Evolutionary conservation across 257 asterid species (phyloP), one percentile per base, ranked within the genome.

Genomic region (Salvia hispanica): DNA sequence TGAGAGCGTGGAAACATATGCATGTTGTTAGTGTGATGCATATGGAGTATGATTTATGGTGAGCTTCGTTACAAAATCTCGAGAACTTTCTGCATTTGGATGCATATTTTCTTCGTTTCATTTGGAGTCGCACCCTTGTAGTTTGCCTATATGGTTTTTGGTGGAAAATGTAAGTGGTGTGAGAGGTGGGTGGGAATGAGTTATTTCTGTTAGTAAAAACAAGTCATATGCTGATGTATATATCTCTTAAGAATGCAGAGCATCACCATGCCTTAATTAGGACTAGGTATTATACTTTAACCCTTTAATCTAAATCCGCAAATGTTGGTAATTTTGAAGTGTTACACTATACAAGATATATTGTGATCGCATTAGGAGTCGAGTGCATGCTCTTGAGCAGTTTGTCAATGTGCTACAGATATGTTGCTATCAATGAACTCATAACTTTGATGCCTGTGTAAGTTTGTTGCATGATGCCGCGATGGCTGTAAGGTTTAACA

Each of bases 91-190:
- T 10, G 10, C 50, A 39, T 43, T 8, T 1, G 18, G 58, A 5
- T 64, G 64, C 42, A 1, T 25, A 25, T 25, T 25, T 25, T 25
- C 31, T 25, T 25, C 3, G 2, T 25, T 25, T 25, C 55, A 37
- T 43, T 31, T 40, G 67, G 43, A 11, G 16, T 39, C 8, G 4
- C 16, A 45, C 45, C 16, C 13, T 21, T 10, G 8, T 52, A 2
- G 18, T 43, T 21, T 58, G 69, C 13, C 43, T 56, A 47, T 47
- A 50, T 21, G 12, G 11, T 11, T 7, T n/a, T 9, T 18, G 45
- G 55, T 40, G 14, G 62, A 60, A 39, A 70, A 21, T 51, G 16
- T 42, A 14, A 33, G 53, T 70, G 53, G 39, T 15, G 46, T 71
- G 5, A 58, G 21, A 51, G 47, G 9, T 15, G 56, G 47, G 9